Percentiles rank a stretch among this genome's conserved stretches.
phyloP scores from a whole-genome alignment of 306 rosid species.

The Prunus mume region DNA sequence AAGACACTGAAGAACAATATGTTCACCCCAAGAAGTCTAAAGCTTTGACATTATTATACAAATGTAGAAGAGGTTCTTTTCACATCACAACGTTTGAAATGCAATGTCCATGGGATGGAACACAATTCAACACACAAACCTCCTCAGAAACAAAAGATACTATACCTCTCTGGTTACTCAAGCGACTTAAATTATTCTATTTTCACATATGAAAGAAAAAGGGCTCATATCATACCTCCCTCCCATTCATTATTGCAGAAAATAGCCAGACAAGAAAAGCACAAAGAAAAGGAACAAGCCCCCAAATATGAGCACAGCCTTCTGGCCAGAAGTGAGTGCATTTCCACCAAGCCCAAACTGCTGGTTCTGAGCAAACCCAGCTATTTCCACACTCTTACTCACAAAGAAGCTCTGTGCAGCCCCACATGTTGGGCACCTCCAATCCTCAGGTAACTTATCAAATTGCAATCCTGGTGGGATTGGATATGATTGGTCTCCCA shows the following conservation, averaged over 20 bases:
- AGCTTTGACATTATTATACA: neutral
- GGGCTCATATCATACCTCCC: conserved; percentile 1
- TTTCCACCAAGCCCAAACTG: conserved; percentile 92
- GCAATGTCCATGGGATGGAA: neutral
- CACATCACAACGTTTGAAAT: conserved; percentile 1
- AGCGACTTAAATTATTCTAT: conserved; percentile 8
- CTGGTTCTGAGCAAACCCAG: conserved; percentile 94
- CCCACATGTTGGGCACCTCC: conserved; percentile 98
- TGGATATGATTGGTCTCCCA: conserved; percentile 84
- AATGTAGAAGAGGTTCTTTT: neutral
- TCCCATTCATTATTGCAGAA: conserved; percentile 56
- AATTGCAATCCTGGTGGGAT: conserved; percentile 75
- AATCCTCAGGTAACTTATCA: conserved; percentile 80
- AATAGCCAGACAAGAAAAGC: conserved; percentile 80
- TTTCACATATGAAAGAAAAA: conserved; percentile 1
- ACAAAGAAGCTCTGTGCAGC: conserved; percentile 78
- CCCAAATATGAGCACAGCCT: conserved; percentile 81
- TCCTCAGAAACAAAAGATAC: neutral
- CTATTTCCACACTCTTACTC: conserved; percentile 90
- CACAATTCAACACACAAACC: conserved; percentile 13
- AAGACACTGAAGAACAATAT: neutral
- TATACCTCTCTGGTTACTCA: conserved; percentile 14
- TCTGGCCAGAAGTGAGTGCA: conserved; percentile 83
- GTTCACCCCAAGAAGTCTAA: no score
- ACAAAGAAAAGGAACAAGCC: conserved; percentile 66